A percentile compares a stretch with the other conserved stretches of the same genome.
Evolutionary conservation across 257 asterid genomes (phyloP).

Genomic region (Jasminum sambac): DNA sequence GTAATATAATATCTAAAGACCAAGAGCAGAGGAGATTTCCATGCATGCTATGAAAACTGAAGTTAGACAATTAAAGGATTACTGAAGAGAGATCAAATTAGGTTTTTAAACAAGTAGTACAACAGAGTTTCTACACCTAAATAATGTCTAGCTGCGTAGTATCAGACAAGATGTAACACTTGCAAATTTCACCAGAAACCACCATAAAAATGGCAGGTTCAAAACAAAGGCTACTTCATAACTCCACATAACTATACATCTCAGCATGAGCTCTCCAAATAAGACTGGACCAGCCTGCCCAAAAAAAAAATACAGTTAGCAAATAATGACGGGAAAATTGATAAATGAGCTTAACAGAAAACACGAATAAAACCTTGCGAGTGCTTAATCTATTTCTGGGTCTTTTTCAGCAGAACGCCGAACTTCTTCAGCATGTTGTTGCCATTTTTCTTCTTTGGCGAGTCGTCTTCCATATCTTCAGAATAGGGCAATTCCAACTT

Average conservation of each 20-base stretch:
- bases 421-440: conserved; percentile 81
- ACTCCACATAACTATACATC: conserved; percentile 25
- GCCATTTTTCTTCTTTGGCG: conserved; percentile 75
- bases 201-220: conserved; percentile 19
- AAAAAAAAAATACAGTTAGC: conserved; percentile 19
- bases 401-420: conserved; percentile 76
- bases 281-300: conserved; percentile 10
- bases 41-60: not conserved
- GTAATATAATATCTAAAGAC: too few species aligned
- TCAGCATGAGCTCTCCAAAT: conserved; percentile 4
- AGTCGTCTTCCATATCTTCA: conserved; percentile 69
- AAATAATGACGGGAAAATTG: conserved; percentile 2
- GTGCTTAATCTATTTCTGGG: conserved; percentile 48
- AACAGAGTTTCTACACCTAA: conserved; percentile 22
- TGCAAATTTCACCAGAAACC: conserved; percentile 17
- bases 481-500: conserved; percentile 53
- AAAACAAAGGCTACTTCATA: conserved; percentile 12
- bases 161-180: conserved; percentile 6
- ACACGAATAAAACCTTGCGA: conserved; percentile 26
- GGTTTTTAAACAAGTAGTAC: conserved; percentile 14
- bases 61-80: not conserved
- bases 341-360: conserved; percentile 4
- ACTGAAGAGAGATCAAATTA: not conserved
- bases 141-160: not conserved
- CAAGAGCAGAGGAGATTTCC: not conserved